phyloP scores from a whole-genome alignment of 108 stramenopile species.

The Nitzschia putrida region DNA sequence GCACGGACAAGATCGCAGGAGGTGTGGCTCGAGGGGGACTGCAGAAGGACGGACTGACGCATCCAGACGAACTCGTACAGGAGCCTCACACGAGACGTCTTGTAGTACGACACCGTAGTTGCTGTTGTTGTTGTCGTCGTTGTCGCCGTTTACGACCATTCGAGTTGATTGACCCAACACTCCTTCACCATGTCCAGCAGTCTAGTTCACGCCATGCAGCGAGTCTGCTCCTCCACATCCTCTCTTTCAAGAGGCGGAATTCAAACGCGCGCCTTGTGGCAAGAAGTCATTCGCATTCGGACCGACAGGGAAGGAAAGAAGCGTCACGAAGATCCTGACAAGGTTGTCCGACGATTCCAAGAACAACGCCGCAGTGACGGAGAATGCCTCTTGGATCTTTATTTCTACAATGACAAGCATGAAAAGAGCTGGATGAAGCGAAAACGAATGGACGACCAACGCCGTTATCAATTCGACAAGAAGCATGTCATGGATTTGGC shows the following conservation, averaged over 20 bases:
- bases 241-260: background rate
- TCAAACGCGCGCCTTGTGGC: conserved; percentile 24
- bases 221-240: background rate
- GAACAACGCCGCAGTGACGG: conserved; percentile 37
- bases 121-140: too few species aligned
- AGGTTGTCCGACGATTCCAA: conserved; percentile 31
- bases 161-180: too few species aligned
- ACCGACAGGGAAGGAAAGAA: conserved; percentile 4
- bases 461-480: conserved; percentile 48
- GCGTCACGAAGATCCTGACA: conserved; percentile 36
- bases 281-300: conserved; percentile 34
- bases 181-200: too few species aligned
- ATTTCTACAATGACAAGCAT: conserved; percentile 35
- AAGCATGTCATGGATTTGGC: conserved; percentile 43
- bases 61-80: too few species aligned
- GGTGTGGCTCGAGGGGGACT: too few species aligned
- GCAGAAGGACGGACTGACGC: too few species aligned
- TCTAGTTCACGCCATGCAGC: too few species aligned
- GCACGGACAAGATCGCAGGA: too few species aligned
- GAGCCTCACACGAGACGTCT: too few species aligned
- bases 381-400: conserved; percentile 26
- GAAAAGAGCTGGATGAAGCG: conserved; percentile 48
- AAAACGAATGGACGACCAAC: conserved; percentile 28
- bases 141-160: too few species aligned
- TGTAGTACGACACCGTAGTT: too few species aligned